Conservation (phyloP, 1,284 basidiomycete species). For the Tranzscheliella williamsii region DNA sequence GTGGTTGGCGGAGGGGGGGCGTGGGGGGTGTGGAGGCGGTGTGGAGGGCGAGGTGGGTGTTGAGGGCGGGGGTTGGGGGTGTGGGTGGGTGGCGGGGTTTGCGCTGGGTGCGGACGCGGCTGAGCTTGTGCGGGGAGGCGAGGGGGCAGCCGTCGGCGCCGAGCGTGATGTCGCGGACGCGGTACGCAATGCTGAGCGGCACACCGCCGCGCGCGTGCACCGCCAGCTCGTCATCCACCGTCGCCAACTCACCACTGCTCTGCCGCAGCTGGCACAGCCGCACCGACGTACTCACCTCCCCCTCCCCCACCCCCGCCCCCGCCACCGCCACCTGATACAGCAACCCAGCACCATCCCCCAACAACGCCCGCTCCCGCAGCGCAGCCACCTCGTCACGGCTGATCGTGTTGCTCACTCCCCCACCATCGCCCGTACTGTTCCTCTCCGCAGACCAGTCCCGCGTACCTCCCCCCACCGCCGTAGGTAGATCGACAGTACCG, state of each 20-base stretch:
- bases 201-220: neutral
- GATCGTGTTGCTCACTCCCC: no score
- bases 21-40: neutral
- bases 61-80: neutral
- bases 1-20: slow-evolving; percentile 2
- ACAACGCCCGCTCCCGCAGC: slow-evolving; percentile 1
- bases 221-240: slow-evolving; percentile 12
- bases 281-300: slow-evolving; percentile 4
- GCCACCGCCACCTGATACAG: slow-evolving; percentile 13
- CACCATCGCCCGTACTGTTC: no score
- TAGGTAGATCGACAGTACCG: slow-evolving; percentile 2
- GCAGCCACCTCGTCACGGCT: no score
- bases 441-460: no score
- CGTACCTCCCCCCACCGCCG: no score
- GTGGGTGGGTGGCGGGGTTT: slow-evolving; percentile 2
- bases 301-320: no score
- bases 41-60: neutral
- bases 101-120: neutral
- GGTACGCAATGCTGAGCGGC: slow-evolving; percentile 2
- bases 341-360: neutral
- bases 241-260: slow-evolving; percentile 1
- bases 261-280: slow-evolving; percentile 23
- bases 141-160: slow-evolving; percentile 7
- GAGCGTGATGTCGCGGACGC: slow-evolving; percentile 18
- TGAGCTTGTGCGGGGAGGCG: neutral